A percentile compares a stretch with the other conserved stretches of the same genome.
Evolutionary conservation across 2,329 filamentous ascomycete genomes (phyloP).

Genomic region (Daldinia sp.): DNA sequence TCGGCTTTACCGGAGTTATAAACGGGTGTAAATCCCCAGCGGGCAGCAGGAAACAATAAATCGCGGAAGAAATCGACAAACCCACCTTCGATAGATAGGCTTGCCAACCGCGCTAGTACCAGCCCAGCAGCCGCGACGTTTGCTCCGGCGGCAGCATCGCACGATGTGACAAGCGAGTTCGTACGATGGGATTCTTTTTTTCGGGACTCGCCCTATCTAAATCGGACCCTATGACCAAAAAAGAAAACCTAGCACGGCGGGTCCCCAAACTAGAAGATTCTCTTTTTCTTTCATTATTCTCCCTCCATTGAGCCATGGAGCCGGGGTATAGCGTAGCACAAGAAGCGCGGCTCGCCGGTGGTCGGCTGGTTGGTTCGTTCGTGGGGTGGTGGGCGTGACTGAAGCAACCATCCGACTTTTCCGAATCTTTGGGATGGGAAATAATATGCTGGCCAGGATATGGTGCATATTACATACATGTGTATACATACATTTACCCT

Average conservation of each 20-base stretch:
- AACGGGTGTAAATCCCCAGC: background rate
- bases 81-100: no score
- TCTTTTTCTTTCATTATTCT: background rate
- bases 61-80: background rate
- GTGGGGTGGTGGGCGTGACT: constrained; percentile 4
- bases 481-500: no score
- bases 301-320: no score
- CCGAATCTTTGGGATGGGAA: constrained; percentile 16
- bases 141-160: background rate
- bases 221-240: background rate
- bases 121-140: background rate
- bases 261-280: background rate
- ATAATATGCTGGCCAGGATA: constrained; percentile 9
- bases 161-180: background rate
- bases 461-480: background rate
- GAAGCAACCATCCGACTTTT: constrained; percentile 17
- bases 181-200: background rate
- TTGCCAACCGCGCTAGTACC: no score
- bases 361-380: constrained; percentile 19
- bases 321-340: no score
- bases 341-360: background rate
- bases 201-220: background rate
- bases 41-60: background rate
- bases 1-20: background rate
- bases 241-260: background rate